Percentiles rank a stretch among this genome's conserved stretches.
Conservation (phyloP, 2,329 filamentous ascomycete genomes). For the Paracorniculantispora psalliotae region DNA sequence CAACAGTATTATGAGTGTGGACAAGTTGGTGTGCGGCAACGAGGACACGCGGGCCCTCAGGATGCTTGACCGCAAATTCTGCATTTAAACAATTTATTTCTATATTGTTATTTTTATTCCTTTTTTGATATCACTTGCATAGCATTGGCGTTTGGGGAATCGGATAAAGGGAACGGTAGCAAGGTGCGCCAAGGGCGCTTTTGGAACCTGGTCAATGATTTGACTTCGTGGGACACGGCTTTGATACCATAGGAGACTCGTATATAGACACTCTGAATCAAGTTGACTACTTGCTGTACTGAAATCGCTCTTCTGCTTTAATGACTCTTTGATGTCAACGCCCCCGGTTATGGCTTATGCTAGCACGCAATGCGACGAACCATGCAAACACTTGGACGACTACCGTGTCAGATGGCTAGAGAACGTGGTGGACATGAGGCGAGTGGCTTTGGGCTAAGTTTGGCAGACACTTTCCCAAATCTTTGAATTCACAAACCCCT, state of each 20-base stretch:
- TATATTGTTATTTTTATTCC: not conserved
- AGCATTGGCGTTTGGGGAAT: not conserved
- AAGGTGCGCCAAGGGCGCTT: not conserved
- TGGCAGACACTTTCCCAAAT: too few species aligned
- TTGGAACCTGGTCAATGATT: not conserved
- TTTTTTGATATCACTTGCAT: constrained; percentile 9
- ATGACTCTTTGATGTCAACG: not conserved
- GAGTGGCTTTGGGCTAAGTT: too few species aligned
- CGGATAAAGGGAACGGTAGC: not conserved
- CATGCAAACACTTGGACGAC: too few species aligned
- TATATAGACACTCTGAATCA: not conserved
- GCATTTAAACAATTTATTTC: constrained; percentile 22
- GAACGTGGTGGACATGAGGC: too few species aligned
- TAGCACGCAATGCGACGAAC: too few species aligned
- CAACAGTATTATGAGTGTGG: constrained; percentile 18
- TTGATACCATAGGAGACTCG: not conserved
- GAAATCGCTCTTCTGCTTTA: not conserved
- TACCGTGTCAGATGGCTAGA: too few species aligned
- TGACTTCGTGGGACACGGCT: not conserved
- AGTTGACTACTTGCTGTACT: not conserved
- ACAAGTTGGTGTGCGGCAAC: constrained; percentile 23
- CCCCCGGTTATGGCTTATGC: too few species aligned
- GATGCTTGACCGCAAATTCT: constrained; percentile 59
- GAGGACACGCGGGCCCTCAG: constrained; percentile 63
- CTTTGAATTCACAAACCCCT: too few species aligned